A percentile compares a stretch with the other conserved stretches of the same genome.
These are phyloP conservation scores for Mucor ambiguus DNA, from an alignment of 371 early-diverging fungal species.

Conservation along the genomic window DNA sequence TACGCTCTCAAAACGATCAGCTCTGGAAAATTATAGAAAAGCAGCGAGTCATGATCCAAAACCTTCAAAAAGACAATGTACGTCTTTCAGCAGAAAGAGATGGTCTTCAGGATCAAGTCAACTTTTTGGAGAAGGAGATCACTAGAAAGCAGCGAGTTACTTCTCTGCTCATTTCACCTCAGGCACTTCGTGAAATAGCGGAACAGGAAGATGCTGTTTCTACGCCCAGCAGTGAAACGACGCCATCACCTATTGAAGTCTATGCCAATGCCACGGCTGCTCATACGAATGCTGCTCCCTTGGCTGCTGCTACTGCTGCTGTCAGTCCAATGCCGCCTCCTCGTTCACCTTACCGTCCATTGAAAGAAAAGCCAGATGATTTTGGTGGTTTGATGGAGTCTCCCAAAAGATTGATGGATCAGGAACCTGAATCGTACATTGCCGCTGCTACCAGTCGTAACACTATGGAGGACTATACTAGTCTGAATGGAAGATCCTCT, in stretches of 20 bases:
- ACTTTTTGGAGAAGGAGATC: conserved; percentile 33
- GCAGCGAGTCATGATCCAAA: conserved; percentile 82
- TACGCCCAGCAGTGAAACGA: conserved; percentile 24
- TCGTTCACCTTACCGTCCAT: conserved; percentile 35
- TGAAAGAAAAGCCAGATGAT: conserved; percentile 21
- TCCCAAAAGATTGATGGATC: conserved; percentile 43
- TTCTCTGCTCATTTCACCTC: conserved; percentile 36
- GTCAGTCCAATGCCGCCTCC: conserved; percentile 34
- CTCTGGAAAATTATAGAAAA: conserved; percentile 91
- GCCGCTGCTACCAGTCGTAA: background rate
- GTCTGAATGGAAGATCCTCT: conserved; percentile 21
- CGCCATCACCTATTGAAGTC: conserved; percentile 20
- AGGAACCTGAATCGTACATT: conserved; percentile 14
- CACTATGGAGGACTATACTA: background rate
- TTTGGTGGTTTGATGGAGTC: conserved; percentile 19
- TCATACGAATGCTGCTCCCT: background rate
- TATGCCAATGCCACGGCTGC: background rate
- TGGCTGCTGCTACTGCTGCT: background rate
- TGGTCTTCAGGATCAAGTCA: conserved; percentile 45
- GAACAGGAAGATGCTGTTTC: conserved; percentile 27
- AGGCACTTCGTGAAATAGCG: conserved; percentile 30
- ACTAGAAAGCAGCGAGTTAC: conserved; percentile 27
- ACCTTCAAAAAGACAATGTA: conserved; percentile 62
- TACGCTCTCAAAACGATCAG: conserved; percentile 76
- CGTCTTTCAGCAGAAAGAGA: conserved; percentile 59